Evolutionary conservation across 345 rosid species (phyloP).

Genomic region (Salix brachista): DNA sequence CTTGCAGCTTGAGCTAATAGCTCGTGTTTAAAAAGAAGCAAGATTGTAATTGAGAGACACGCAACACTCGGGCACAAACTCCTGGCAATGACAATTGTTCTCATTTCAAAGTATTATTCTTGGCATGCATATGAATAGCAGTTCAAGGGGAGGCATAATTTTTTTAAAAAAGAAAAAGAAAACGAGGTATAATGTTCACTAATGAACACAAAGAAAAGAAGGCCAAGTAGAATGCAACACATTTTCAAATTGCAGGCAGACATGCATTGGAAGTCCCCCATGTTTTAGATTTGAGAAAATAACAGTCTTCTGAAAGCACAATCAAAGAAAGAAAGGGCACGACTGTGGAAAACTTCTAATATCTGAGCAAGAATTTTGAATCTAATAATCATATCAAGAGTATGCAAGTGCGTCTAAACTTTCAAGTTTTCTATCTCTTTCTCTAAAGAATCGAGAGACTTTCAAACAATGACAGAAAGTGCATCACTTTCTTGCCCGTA

Average conservation of each 20-base stretch:
- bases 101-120: neutral
- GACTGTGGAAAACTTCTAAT: neutral
- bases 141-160: neutral
- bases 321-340: neutral
- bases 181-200: neutral
- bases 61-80: neutral
- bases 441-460: neutral
- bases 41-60: neutral
- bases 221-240: too few species aligned
- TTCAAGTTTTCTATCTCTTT: neutral
- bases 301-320: neutral
- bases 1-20: neutral
- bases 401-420: neutral
- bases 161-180: neutral
- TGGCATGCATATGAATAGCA: neutral
- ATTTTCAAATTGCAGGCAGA: too few species aligned
- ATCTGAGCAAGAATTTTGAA: neutral
- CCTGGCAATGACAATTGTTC: neutral
- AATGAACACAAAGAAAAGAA: neutral
- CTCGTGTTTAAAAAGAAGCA: neutral
- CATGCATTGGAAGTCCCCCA: neutral
- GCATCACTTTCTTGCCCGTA: slow-evolving; percentile 6
- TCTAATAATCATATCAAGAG: neutral
- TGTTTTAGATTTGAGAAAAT: neutral
- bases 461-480: slow-evolving; percentile 14